These are phyloP conservation scores for Musa balbisiana DNA, from an alignment of 202 grass and related monocot species.

Conservation along the genomic window DNA sequence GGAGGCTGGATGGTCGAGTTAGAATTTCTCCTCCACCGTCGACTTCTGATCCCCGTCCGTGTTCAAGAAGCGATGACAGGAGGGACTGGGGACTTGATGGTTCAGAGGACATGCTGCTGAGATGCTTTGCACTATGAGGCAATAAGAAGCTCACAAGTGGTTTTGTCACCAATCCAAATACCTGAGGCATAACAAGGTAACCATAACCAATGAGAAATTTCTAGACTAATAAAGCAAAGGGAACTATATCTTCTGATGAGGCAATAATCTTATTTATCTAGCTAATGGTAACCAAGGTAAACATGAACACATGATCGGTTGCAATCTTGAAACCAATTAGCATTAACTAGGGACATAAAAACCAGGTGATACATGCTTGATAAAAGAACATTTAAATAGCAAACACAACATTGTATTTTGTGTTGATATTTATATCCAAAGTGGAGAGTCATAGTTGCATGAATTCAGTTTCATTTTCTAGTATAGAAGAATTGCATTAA, in stretches of 20 bases:
- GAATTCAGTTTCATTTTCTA: too few species aligned
- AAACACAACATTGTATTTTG: too few species aligned
- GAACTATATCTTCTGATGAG: too few species aligned
- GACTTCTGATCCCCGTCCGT: conserved; percentile 31
- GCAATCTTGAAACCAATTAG: neutral
- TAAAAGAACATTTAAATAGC: too few species aligned
- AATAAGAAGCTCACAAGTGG: conserved; percentile 70
- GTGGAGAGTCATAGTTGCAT: too few species aligned
- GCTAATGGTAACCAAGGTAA: too few species aligned
- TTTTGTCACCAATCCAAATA: conserved; percentile 92
- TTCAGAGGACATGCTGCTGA: conserved; percentile 31
- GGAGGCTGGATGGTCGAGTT: conserved; percentile 61
- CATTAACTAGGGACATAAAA: neutral
- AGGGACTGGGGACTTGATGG: conserved; percentile 64
- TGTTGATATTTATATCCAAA: too few species aligned
- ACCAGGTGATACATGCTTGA: too few species aligned
- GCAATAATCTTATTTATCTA: too few species aligned
- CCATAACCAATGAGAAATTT: neutral
- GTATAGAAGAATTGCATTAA: too few species aligned
- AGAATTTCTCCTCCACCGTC: conserved; percentile 33
- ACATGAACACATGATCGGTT: too few species aligned
- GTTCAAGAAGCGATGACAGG: conserved; percentile 46
- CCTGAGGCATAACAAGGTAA: conserved; percentile 22
- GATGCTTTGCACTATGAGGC: conserved; percentile 23
- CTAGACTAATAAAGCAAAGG: neutral